Base-by-base conservation (phyloP, 2,329 filamentous ascomycete species). In the Aureobasidium sp. region DNA sequence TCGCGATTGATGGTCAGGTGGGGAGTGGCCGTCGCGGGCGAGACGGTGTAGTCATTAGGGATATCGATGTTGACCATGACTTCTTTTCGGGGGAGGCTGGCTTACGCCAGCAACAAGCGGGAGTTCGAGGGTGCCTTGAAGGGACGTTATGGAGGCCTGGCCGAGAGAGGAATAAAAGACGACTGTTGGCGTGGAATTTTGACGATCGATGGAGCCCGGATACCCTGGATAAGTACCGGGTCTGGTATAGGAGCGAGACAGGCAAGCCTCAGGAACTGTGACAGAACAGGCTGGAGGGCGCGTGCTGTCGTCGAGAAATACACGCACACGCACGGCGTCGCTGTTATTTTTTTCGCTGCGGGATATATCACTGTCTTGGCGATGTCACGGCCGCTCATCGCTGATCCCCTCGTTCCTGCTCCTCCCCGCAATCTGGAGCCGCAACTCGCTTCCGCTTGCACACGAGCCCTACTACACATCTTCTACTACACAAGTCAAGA, bases 1-100 rank as follows among this genome's bases (percentile, higher is more conserved):
- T 95, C 90, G 77, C 91, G 91, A 79, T 97, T 97, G 82, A 97
- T 97, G 56, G 90, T 97, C 80, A 97, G 80, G 75, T 94, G 90
- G 64, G 93, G 91, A 63, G 90, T 93, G 70, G 86, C 90, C 64
- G 84, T 86, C 67, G 90, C 90, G 74, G 91, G 94, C 75, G 89
- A 74, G 63, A 71, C 84, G 72, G 89, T 90, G 75, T 91, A 91
- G 80, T 90, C 82, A 77, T 84, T 84, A 74, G 91, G 89, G 66
- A 94, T 88, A 70, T 87, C 86, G 78, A 87, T 82, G 81, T 86
- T 87, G 81, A 93, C 86, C 92, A 97, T 97, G 80, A 58, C 55
- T 58, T 48, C 78, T 76, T 65, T 70, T 77, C 71, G 70, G 72
- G 77, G 77, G 81, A 83, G 84, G 89, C 88, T 93, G 89, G 91